Conservation (phyloP, 179 eudicot species). For the Drosera spatulata region DNA sequence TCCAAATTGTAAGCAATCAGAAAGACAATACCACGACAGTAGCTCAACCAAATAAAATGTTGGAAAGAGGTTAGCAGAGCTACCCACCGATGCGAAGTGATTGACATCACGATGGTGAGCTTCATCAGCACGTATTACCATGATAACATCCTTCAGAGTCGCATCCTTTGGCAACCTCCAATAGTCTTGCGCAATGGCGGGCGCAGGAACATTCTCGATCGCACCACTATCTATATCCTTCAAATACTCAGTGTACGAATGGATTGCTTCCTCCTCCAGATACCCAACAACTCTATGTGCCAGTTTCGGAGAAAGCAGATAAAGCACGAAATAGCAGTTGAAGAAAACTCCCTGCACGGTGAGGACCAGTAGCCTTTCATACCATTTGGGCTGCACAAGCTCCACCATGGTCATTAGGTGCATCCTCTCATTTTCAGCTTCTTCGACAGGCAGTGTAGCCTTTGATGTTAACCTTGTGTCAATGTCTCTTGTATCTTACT, state of each 20-base stretch:
- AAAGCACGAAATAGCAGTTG: constrained; percentile 49
- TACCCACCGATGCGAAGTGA: constrained; percentile 53
- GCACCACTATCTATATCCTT: constrained; percentile 47
- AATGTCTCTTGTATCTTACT: too few relatives aligned
- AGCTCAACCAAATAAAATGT: not conserved
- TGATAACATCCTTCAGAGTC: constrained; percentile 51
- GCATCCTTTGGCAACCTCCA: constrained; percentile 40
- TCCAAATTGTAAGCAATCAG: too few relatives aligned
- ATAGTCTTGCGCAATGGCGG: constrained; percentile 57
- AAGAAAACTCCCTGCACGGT: constrained; percentile 56
- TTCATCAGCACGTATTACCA: constrained; percentile 56
- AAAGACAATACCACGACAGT: too few relatives aligned
- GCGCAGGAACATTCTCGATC: constrained; percentile 50
- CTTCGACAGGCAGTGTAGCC: too few relatives aligned
- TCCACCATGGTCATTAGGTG: constrained; percentile 71
- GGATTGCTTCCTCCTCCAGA: constrained; percentile 59
- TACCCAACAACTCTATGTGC: constrained; percentile 54
- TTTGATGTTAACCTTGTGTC: too few relatives aligned
- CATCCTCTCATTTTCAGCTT: constrained; percentile 62
- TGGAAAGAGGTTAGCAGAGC: not conserved
- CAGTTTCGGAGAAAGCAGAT: constrained; percentile 43
- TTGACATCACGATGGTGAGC: constrained; percentile 70
- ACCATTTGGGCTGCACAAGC: constrained; percentile 47
- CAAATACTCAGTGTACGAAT: constrained; percentile 56
- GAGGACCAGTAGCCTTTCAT: constrained; percentile 49